Conservation (phyloP, 768 basidiomycete genomes). For the Tricholoma matsutake region DNA sequence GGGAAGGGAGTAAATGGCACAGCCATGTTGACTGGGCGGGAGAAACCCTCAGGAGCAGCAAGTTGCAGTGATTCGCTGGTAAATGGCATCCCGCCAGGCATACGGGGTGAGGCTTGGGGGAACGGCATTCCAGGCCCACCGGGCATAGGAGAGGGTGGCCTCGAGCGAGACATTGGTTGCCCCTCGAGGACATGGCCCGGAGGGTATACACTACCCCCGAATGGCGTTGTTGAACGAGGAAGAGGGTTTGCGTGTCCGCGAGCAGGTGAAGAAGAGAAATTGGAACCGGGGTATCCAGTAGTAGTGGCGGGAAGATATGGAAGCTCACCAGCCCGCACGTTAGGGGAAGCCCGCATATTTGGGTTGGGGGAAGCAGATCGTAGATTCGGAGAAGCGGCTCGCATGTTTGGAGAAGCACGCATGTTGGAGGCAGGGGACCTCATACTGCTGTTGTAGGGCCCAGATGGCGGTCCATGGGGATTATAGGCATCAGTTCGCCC, state of each 20-base stretch:
- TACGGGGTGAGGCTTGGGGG: conserved; percentile 31
- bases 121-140: conserved; percentile 24
- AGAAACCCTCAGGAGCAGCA: conserved; percentile 68
- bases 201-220: conserved; percentile 45
- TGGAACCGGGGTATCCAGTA: conserved; percentile 30
- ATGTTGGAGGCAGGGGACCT: conserved; percentile 31
- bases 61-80: conserved; percentile 41
- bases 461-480: conserved; percentile 32
- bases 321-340: conserved; percentile 8
- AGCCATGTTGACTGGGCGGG: conserved; percentile 64
- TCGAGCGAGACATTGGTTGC: conserved; percentile 40
- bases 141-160: conserved; percentile 55
- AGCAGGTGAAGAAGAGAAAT: conserved; percentile 34
- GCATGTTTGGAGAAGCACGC: conserved; percentile 36
- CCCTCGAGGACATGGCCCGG: conserved; percentile 57
- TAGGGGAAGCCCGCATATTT: conserved; percentile 25
- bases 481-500: conserved; percentile 29
- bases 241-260: conserved; percentile 31
- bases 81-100: conserved; percentile 24
- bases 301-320: conserved; percentile 12
- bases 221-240: conserved; percentile 43
- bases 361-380: conserved; percentile 35
- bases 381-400: conserved; percentile 21
- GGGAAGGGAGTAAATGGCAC: conserved; percentile 70
- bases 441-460: conserved; percentile 26